These are phyloP conservation scores for Phoma sp. DNA, from an alignment of 2,329 filamentous ascomycete genomes.

Conservation along the genomic window DNA sequence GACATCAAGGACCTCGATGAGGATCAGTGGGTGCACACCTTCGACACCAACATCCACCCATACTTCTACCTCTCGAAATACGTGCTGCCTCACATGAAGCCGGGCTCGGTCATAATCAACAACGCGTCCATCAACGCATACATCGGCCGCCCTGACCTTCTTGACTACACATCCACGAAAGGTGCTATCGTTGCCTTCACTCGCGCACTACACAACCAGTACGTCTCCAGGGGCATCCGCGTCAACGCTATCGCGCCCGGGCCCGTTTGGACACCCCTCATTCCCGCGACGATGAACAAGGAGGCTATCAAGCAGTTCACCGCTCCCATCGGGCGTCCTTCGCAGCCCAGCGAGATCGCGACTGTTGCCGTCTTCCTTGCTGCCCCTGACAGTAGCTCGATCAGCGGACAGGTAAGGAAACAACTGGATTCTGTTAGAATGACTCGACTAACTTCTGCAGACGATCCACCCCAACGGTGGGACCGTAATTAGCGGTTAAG, in stretches of 20 bases:
- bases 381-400: slow-evolving; percentile 73
- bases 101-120: slow-evolving; percentile 82
- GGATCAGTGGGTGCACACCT: slow-evolving; percentile 82
- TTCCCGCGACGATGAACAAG: slow-evolving; percentile 52
- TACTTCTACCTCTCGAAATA: slow-evolving; percentile 85
- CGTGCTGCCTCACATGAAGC: slow-evolving; percentile 74
- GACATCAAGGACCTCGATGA: slow-evolving; percentile 76
- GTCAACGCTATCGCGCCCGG: slow-evolving; percentile 81
- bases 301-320: slow-evolving; percentile 75
- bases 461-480: slow-evolving; percentile 66
- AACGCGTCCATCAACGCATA: slow-evolving; percentile 86
- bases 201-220: slow-evolving; percentile 77
- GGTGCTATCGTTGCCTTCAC: slow-evolving; percentile 83
- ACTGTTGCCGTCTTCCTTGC: slow-evolving; percentile 84
- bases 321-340: slow-evolving; percentile 77
- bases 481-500: slow-evolving; percentile 43
- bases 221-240: slow-evolving; percentile 73
- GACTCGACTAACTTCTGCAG: too few species aligned
- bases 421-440: too few species aligned
- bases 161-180: slow-evolving; percentile 83
- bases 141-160: slow-evolving; percentile 77
- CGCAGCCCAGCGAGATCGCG: slow-evolving; percentile 82
- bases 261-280: slow-evolving; percentile 58
- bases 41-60: slow-evolving; percentile 83
- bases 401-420: too few species aligned